Percentiles rank a stretch among this genome's conserved stretches.
Evolutionary conservation across 805 yeast genomes (phyloP).

Genomic region (Wickerhamomyces chaumierensis): DNA sequence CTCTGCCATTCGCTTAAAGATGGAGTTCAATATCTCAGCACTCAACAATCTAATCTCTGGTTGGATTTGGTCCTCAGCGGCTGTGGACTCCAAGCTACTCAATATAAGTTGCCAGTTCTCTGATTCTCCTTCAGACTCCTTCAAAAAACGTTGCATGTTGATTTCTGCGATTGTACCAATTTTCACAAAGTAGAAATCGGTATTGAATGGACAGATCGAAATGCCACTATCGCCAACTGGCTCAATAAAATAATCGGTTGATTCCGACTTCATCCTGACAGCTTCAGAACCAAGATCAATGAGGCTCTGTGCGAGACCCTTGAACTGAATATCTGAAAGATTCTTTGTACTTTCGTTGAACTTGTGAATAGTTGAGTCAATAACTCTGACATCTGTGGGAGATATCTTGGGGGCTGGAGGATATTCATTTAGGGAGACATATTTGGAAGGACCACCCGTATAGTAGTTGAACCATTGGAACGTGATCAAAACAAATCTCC

Average conservation of each 20-base stretch:
- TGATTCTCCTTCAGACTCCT: slow-evolving; percentile 26
- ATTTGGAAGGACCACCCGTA: slow-evolving; percentile 46
- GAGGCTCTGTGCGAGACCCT: slow-evolving; percentile 34
- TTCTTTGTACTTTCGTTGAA: slow-evolving; percentile 50
- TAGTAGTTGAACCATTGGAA: slow-evolving; percentile 73
- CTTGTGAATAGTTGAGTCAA: slow-evolving; percentile 47
- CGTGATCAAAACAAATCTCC: slow-evolving; percentile 53
- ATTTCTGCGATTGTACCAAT: slow-evolving; percentile 40
- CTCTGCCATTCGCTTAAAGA: slow-evolving; percentile 26
- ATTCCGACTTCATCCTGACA: slow-evolving; percentile 8
- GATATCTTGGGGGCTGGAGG: slow-evolving; percentile 32
- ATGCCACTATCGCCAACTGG: slow-evolving; percentile 16
- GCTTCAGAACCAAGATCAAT: slow-evolving; percentile 27
- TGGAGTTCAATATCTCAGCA: slow-evolving; percentile 38
- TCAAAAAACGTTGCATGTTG: slow-evolving; percentile 41
- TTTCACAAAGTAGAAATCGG: slow-evolving; percentile 40
- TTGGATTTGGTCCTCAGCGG: too few relatives aligned
- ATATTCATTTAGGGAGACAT: slow-evolving; percentile 24
- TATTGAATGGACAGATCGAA: slow-evolving; percentile 39
- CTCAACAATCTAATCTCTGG: slow-evolving; percentile 37
- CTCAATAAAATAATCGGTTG: slow-evolving; percentile 9
- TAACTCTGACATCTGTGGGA: slow-evolving; percentile 34
- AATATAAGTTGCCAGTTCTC: slow-evolving; percentile 16
- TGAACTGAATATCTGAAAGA: slow-evolving; percentile 41
- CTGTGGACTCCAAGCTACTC: too few relatives aligned